Evolutionary conservation across 352 stramenopile species (phyloP).

Genomic region (Pythium aquatile): DNA sequence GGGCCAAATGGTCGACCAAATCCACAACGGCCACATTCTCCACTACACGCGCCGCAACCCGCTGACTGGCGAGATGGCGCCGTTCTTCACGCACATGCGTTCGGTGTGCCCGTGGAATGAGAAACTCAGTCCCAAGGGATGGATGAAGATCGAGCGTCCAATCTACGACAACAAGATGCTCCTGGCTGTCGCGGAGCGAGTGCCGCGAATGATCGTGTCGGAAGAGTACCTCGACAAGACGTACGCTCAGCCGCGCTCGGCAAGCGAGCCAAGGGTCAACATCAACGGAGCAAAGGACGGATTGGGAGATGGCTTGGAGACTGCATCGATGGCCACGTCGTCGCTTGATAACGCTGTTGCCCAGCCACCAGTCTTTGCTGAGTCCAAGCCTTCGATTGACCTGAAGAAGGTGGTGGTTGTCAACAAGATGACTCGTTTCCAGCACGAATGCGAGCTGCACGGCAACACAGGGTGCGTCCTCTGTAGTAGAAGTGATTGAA

Average conservation of each 20-base stretch:
- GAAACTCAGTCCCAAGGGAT: conserved; percentile 85
- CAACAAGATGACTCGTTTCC: conserved; percentile 87
- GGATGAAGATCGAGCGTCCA: conserved; percentile 86
- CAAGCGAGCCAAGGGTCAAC: conserved; percentile 12
- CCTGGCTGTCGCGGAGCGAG: conserved; percentile 75
- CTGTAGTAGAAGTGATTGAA: not conserved
- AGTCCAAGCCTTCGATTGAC: conserved; percentile 45
- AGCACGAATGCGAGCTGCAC: conserved; percentile 82
- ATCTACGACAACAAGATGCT: conserved; percentile 90
- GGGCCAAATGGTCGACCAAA: conserved; percentile 85
- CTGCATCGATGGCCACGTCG: not conserved
- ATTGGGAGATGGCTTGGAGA: conserved; percentile 18
- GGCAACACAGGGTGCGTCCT: conserved; percentile 68
- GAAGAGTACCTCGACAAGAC: conserved; percentile 88
- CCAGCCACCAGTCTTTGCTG: conserved; percentile 45
- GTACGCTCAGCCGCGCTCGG: conserved; percentile 41
- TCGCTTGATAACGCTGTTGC: conserved; percentile 9
- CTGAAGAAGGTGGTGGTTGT: conserved; percentile 85
- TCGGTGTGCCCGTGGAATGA: conserved; percentile 90
- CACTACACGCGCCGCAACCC: conserved; percentile 84
- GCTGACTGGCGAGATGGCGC: conserved; percentile 65
- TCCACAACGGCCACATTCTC: conserved; percentile 88
- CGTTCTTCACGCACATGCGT: conserved; percentile 88
- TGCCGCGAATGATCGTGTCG: conserved; percentile 87
- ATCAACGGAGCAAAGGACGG: conserved; percentile 16